phyloP scores from a whole-genome alignment of 2,329 filamentous ascomycete species.

The Fusarium staphyleae region DNA sequence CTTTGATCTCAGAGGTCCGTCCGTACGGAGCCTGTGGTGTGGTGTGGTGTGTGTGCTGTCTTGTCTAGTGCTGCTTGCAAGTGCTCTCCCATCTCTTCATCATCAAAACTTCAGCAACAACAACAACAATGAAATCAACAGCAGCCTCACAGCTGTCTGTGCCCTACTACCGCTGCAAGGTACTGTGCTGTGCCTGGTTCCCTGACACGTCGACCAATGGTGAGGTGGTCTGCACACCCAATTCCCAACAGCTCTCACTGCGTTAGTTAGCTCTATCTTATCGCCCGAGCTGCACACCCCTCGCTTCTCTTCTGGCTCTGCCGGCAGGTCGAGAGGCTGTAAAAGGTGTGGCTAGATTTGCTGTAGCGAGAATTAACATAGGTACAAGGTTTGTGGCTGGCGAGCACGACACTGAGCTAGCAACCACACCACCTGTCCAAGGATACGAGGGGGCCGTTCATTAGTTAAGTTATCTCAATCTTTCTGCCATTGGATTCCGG shows the following conservation, averaged over 20 bases:
- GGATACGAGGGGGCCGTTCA: slow-evolving; percentile 34
- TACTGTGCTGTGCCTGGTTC: slow-evolving; percentile 29
- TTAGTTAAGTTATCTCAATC: slow-evolving; percentile 1
- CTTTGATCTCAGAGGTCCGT: not conserved
- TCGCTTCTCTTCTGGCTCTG: not conserved
- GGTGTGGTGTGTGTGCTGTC: not conserved
- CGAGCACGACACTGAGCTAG: slow-evolving; percentile 4
- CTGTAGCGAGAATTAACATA: not conserved
- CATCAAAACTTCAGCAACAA: slow-evolving; percentile 1
- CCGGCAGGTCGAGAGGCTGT: not conserved
- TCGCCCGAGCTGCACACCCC: too few relatives aligned
- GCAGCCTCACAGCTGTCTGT: slow-evolving; percentile 18
- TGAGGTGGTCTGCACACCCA: not conserved
- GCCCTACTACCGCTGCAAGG: slow-evolving; percentile 31
- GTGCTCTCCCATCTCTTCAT: not conserved
- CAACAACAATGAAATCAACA: slow-evolving; percentile 6
- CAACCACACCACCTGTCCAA: slow-evolving; percentile 24
- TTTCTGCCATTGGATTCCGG: not conserved
- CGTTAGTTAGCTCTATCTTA: too few relatives aligned
- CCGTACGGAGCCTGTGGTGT: too few relatives aligned
- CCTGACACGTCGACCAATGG: slow-evolving; percentile 10
- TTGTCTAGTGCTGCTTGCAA: not conserved
- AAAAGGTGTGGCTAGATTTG: slow-evolving; percentile 19
- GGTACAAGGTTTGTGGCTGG: slow-evolving; percentile 5
- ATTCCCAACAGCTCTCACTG: slow-evolving; percentile 13